A percentile compares a stretch with the other conserved stretches of the same genome.
Conservation (phyloP, 2,329 filamentous ascomycete species). For the Aureobasidium namibiae region DNA sequence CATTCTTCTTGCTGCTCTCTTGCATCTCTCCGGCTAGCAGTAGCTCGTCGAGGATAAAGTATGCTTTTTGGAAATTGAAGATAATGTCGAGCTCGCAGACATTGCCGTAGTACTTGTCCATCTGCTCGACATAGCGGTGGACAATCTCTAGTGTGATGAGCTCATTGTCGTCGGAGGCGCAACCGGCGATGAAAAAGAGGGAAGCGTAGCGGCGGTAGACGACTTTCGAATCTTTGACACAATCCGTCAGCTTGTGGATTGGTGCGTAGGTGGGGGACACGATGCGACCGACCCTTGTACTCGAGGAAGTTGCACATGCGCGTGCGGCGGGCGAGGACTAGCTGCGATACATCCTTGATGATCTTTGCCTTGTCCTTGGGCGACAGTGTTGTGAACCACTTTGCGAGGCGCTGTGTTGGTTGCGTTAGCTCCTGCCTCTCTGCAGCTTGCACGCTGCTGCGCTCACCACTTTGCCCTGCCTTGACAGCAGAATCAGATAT, state of each 20-base stretch:
- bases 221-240: slow-evolving; percentile 80
- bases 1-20: slow-evolving; percentile 99
- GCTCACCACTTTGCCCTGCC: slow-evolving; percentile 94
- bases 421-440: slow-evolving; percentile 24
- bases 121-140: slow-evolving; percentile 98
- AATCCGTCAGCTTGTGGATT: slow-evolving; percentile 15
- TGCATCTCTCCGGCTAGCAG: slow-evolving; percentile 93
- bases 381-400: slow-evolving; percentile 98
- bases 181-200: slow-evolving; percentile 97
- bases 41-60: slow-evolving; percentile 97
- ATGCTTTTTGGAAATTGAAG: slow-evolving; percentile 99
- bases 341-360: slow-evolving; percentile 97
- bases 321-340: slow-evolving; percentile 88
- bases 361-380: slow-evolving; percentile 99
- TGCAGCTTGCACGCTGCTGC: background rate
- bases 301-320: slow-evolving; percentile 99
- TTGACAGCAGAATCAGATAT: slow-evolving; percentile 93
- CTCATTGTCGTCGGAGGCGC: slow-evolving; percentile 95
- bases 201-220: slow-evolving; percentile 98
- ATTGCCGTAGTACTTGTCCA: slow-evolving; percentile 99
- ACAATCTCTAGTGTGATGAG: slow-evolving; percentile 97
- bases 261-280: slow-evolving; percentile 16
- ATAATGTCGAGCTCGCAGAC: slow-evolving; percentile 99
- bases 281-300: slow-evolving; percentile 69
- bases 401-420: slow-evolving; percentile 73